These are phyloP conservation scores for Coelastrella sp. DNA, from an alignment of 139 green algal genomes.

Conservation along the genomic window DNA sequence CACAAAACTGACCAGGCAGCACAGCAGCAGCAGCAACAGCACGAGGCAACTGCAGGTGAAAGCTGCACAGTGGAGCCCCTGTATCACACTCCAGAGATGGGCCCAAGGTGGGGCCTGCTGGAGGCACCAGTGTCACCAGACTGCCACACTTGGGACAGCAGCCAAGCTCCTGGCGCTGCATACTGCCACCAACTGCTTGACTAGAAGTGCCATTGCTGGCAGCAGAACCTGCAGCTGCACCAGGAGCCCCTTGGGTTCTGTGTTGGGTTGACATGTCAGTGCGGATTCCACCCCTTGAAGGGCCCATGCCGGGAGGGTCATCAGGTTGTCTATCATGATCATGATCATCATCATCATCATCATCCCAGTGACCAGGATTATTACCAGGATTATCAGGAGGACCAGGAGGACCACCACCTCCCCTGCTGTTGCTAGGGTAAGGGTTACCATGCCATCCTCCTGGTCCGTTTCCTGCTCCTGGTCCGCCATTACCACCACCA, in stretches of 20 bases:
- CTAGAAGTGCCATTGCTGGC: not conserved
- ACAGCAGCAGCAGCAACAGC: slow-evolving; percentile 33
- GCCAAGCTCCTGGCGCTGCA: slow-evolving; percentile 44
- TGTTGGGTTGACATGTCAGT: no score
- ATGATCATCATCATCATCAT: not conserved
- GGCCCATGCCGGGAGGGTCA: no score
- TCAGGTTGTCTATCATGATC: no score
- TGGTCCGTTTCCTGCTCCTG: no score
- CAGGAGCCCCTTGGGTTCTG: no score
- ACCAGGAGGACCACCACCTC: not conserved
- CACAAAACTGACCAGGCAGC: slow-evolving; percentile 7
- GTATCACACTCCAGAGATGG: slow-evolving; percentile 29
- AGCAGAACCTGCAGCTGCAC: slow-evolving; percentile 1
- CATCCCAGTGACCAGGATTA: not conserved
- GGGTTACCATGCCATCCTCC: no score
- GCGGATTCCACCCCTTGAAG: no score
- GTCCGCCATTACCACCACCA: not conserved
- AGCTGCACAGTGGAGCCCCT: slow-evolving; percentile 42
- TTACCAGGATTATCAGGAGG: not conserved
- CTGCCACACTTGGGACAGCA: slow-evolving; percentile 64
- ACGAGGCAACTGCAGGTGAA: slow-evolving; percentile 45
- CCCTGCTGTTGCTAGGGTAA: no score
- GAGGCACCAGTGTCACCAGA: slow-evolving; percentile 54
- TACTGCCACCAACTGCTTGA: no score
- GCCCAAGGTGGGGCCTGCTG: not conserved